Conservation (phyloP, 1,284 basidiomycete genomes). For the Apiotrichum veenhuisii region DNA sequence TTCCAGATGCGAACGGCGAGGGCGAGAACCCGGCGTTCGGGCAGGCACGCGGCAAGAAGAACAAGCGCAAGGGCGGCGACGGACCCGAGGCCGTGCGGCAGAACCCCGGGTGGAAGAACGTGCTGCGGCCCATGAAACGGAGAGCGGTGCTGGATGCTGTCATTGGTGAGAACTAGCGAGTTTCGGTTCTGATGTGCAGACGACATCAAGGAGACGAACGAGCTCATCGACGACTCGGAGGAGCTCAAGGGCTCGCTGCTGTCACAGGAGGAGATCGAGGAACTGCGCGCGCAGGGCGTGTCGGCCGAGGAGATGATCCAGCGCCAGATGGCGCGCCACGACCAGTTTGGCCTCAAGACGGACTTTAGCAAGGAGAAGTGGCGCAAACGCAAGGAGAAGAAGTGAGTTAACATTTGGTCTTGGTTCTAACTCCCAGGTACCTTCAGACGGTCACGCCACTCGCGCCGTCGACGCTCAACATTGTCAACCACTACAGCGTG, state of each 20-base stretch:
- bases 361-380: conserved; percentile 98
- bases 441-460: conserved; percentile 83
- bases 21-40: conserved; percentile 20
- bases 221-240: conserved; percentile 56
- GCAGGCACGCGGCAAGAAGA: conserved; percentile 33
- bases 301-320: conserved; percentile 79
- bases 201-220: conserved; percentile 47
- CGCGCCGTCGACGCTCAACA: conserved; percentile 80
- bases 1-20: conserved; percentile 9
- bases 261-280: conserved; percentile 73
- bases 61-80: conserved; percentile 28
- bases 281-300: conserved; percentile 52
- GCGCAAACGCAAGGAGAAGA: conserved; percentile 87
- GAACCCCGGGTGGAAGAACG: conserved; percentile 39
- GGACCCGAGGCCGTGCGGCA: conserved; percentile 9
- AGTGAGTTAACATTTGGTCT: conserved; percentile 56
- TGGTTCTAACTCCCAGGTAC: conserved; percentile 58
- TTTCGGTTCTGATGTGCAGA: conserved; percentile 25
- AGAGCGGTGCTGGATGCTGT: conserved; percentile 38
- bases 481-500: conserved; percentile 68
- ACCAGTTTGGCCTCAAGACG: conserved; percentile 84
- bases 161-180: conserved; percentile 29
- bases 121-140: conserved; percentile 34
- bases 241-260: conserved; percentile 61
- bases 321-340: conserved; percentile 84